Evolutionary conservation across 2,329 filamentous ascomycete genomes (phyloP).

Genomic region (Cyclaneusma minus): DNA sequence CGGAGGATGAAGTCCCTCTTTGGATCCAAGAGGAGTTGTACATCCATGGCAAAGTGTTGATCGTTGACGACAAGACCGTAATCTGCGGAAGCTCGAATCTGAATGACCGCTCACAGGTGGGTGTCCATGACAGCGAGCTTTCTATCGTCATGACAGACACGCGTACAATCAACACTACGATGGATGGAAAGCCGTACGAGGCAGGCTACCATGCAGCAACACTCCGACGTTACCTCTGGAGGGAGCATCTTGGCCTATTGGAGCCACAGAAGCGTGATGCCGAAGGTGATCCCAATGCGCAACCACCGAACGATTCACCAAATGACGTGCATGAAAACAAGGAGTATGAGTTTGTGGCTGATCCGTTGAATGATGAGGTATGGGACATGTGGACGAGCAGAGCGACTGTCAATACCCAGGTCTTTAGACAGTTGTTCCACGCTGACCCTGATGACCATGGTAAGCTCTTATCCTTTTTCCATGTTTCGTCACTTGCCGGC

Average conservation of each 20-base stretch:
- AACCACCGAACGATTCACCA: slow-evolving; percentile 51
- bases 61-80: slow-evolving; percentile 73
- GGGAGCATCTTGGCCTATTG: slow-evolving; percentile 77
- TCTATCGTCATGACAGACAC: slow-evolving; percentile 82
- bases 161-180: slow-evolving; percentile 50
- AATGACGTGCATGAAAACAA: slow-evolving; percentile 53
- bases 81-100: slow-evolving; percentile 82
- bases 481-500: background rate
- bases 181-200: slow-evolving; percentile 64
- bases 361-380: slow-evolving; percentile 52
- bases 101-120: slow-evolving; percentile 80
- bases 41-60: slow-evolving; percentile 81
- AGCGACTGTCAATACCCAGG: slow-evolving; percentile 55
- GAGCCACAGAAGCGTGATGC: slow-evolving; percentile 57
- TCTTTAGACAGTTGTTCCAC: slow-evolving; percentile 71
- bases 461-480: slow-evolving; percentile 20
- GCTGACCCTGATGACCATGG: slow-evolving; percentile 79
- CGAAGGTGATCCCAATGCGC: slow-evolving; percentile 52
- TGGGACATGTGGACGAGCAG: slow-evolving; percentile 53
- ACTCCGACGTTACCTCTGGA: slow-evolving; percentile 69
- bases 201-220: slow-evolving; percentile 74
- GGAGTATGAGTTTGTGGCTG: slow-evolving; percentile 48
- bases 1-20: slow-evolving; percentile 65
- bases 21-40: slow-evolving; percentile 96
- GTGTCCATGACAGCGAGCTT: slow-evolving; percentile 81